These are phyloP conservation scores for Gynandropsis gynandra DNA, from an alignment of 345 rosid genomes.

Conservation along the genomic window DNA sequence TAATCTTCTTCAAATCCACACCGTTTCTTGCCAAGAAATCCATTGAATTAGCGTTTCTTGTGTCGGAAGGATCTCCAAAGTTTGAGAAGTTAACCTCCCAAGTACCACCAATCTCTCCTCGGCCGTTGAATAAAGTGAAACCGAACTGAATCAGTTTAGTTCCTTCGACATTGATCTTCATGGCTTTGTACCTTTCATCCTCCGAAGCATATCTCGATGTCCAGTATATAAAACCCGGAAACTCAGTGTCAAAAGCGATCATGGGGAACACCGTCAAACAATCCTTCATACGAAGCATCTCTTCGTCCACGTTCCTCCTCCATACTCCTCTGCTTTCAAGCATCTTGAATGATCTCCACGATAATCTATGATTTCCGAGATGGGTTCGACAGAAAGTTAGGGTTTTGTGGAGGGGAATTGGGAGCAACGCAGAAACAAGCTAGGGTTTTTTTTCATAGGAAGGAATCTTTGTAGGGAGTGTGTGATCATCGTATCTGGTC, in stretches of 20 bases:
- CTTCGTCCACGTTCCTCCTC: constrained; percentile 10
- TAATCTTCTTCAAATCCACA: constrained; percentile 17
- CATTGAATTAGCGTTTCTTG: constrained; percentile 13
- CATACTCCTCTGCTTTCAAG: constrained; percentile 9
- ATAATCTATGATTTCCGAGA: constrained; percentile 10
- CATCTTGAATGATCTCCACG: background rate
- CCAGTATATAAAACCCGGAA: background rate
- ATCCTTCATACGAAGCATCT: background rate
- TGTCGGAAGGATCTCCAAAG: constrained; percentile 19
- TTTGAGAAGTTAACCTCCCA: constrained; percentile 28
- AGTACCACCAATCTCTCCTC: constrained; percentile 24
- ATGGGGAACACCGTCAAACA: constrained; percentile 7
- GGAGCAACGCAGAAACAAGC: constrained; percentile 18
- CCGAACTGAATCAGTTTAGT: constrained; percentile 25
- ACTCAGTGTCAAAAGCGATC: constrained; percentile 25
- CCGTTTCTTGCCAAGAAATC: constrained; percentile 19
- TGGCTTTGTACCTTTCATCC: background rate
- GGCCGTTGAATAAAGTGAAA: constrained; percentile 18
- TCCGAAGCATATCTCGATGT: constrained; percentile 1
- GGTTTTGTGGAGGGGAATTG: constrained; percentile 9
- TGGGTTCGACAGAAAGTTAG: constrained; percentile 5
- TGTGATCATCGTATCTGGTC: constrained; percentile 11
- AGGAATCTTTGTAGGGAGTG: background rate
- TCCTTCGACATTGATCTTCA: constrained; percentile 18
- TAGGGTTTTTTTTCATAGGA: constrained; percentile 14